These are phyloP conservation scores for Pisolithus orientalis DNA, from an alignment of 768 basidiomycete genomes.

Conservation along the genomic window DNA sequence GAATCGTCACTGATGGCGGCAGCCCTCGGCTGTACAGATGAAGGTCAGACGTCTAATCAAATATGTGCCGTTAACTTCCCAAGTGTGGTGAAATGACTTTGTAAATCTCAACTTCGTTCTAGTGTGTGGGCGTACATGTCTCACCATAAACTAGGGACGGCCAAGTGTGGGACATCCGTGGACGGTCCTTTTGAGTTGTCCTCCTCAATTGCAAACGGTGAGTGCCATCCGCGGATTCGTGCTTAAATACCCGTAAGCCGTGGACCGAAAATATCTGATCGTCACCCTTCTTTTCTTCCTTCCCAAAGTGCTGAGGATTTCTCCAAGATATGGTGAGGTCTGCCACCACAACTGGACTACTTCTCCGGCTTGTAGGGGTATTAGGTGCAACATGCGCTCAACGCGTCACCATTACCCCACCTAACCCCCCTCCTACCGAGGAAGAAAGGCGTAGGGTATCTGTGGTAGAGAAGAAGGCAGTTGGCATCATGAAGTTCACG, in stretches of 20 bases:
- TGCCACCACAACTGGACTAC: neutral
- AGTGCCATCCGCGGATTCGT: too few relatives aligned
- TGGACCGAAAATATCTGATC: too few relatives aligned
- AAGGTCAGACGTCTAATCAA: too few relatives aligned
- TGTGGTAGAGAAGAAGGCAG: neutral
- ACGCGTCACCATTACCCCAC: conserved; percentile 3
- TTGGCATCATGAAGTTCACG: neutral
- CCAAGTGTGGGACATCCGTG: too few relatives aligned
- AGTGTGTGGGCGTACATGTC: too few relatives aligned
- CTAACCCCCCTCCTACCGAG: neutral
- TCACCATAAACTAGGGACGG: too few relatives aligned
- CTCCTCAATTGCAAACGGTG: too few relatives aligned
- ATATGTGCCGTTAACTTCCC: neutral
- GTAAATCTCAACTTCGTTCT: neutral
- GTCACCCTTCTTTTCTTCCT: neutral
- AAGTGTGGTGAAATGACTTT: neutral
- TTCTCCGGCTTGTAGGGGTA: conserved; percentile 2
- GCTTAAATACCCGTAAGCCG: too few relatives aligned
- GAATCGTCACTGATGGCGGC: too few relatives aligned
- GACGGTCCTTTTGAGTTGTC: too few relatives aligned
- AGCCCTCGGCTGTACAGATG: too few relatives aligned
- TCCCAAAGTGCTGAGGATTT: neutral
- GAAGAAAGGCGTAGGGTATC: neutral
- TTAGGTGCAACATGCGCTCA: neutral
- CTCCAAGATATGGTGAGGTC: neutral